Evolutionary conservation across 805 yeast genomes (phyloP).

Genomic region (Metschnikowia gruessii): DNA sequence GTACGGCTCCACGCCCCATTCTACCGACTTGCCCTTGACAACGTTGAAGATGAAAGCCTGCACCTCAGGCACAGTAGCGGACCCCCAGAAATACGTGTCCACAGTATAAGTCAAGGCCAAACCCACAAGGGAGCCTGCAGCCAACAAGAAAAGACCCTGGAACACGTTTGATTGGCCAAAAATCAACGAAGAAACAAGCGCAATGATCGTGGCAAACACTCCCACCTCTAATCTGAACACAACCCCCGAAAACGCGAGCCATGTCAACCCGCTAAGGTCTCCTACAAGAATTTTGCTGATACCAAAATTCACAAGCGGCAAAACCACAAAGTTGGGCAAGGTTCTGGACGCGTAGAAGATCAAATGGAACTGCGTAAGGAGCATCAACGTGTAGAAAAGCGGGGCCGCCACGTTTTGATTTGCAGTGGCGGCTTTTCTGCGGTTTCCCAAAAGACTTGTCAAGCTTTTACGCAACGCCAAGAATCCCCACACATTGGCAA

Average conservation of each 20-base stretch:
- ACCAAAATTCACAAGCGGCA: slow-evolving; percentile 67
- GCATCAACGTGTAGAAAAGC: slow-evolving; percentile 58
- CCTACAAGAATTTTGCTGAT: slow-evolving; percentile 51
- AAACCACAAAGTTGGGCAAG: slow-evolving; percentile 80
- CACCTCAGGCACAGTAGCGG: slow-evolving; percentile 66
- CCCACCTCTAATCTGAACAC: slow-evolving; percentile 74
- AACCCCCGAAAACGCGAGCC: slow-evolving; percentile 60
- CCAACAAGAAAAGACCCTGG: slow-evolving; percentile 36
- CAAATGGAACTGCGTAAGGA: slow-evolving; percentile 72
- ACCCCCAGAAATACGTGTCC: slow-evolving; percentile 78
- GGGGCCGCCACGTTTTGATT: slow-evolving; percentile 30
- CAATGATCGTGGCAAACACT: slow-evolving; percentile 48
- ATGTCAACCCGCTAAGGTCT: slow-evolving; percentile 44
- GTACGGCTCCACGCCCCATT: slow-evolving; percentile 87
- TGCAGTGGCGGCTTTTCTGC: too few relatives aligned
- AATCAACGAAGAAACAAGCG: slow-evolving; percentile 42
- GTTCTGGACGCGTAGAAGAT: slow-evolving; percentile 79
- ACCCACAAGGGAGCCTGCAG: slow-evolving; percentile 54
- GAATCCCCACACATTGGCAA: slow-evolving; percentile 55
- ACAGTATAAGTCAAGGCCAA: slow-evolving; percentile 43
- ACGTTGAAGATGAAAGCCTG: slow-evolving; percentile 73
- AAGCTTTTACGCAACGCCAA: slow-evolving; percentile 45
- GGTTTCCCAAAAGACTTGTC: slow-evolving; percentile 19
- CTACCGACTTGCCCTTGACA: slow-evolving; percentile 63
- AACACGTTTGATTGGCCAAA: slow-evolving; percentile 46